Conservation (phyloP, 2,329 filamentous ascomycete genomes). For the Neonectria hederae region DNA sequence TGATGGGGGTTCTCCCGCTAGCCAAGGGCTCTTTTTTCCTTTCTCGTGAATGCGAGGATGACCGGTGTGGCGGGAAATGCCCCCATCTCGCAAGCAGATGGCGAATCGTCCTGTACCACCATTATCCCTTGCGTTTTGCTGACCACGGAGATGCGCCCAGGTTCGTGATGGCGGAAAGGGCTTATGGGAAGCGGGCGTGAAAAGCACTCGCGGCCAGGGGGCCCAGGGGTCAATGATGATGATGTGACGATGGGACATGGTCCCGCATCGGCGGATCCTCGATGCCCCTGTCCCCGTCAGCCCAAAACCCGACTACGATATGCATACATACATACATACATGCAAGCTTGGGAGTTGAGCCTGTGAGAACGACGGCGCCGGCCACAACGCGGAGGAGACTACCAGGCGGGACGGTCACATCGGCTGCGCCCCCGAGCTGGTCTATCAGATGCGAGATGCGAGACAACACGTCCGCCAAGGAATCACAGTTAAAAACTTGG, state of each 20-base stretch:
- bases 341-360: neutral
- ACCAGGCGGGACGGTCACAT: conserved; percentile 6
- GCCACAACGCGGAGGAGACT: too few species aligned
- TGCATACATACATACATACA: neutral
- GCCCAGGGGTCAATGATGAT: neutral
- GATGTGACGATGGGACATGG: conserved; percentile 4
- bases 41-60: neutral
- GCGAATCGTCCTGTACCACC: neutral
- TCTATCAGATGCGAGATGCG: conserved; percentile 16
- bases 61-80: neutral
- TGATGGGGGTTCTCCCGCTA: neutral
- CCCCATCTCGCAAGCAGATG: neutral
- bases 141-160: neutral
- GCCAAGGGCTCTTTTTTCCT: neutral
- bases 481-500: conserved; percentile 11
- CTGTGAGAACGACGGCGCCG: too few species aligned
- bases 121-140: neutral
- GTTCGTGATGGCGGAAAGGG: neutral
- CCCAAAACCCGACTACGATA: neutral
- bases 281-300: neutral
- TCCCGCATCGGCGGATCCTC: conserved; percentile 13
- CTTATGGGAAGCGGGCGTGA: neutral
- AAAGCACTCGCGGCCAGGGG: too few species aligned
- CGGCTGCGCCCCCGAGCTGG: neutral
- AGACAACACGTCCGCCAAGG: conserved; percentile 6